Evolutionary conservation across 257 asterid genomes (phyloP).

Genomic region (Capsicum pubescens): DNA sequence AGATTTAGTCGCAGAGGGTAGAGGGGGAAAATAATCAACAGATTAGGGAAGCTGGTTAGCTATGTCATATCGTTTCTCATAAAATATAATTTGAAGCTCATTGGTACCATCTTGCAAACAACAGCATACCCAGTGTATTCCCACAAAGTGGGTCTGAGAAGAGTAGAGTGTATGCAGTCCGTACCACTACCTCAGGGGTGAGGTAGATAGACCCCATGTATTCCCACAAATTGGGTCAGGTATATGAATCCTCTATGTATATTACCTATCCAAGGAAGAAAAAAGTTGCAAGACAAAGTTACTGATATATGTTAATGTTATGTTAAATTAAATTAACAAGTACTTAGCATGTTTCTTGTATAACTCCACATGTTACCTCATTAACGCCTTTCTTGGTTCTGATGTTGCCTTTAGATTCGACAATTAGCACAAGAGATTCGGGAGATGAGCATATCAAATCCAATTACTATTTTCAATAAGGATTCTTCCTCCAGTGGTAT

Average conservation of each 20-base stretch:
- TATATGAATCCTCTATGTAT: not conserved
- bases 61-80: not conserved
- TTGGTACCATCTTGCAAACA: not conserved
- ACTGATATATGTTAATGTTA: constrained; percentile 1
- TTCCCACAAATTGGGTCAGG: not conserved
- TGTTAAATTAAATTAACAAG: not conserved
- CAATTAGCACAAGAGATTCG: constrained; percentile 78
- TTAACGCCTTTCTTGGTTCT: constrained; percentile 37
- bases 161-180: too few species aligned
- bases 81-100: not conserved
- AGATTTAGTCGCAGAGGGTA: not conserved
- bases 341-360: constrained; percentile 8
- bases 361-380: constrained; percentile 30
- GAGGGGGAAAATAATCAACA: not conserved
- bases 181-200: too few species aligned
- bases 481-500: constrained; percentile 71
- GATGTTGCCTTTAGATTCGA: constrained; percentile 61
- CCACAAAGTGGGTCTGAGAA: too few species aligned
- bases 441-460: constrained; percentile 74
- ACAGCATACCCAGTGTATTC: too few species aligned
- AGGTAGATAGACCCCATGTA: too few species aligned
- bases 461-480: constrained; percentile 67
- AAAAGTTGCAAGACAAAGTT: not conserved
- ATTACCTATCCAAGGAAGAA: not conserved
- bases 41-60: not conserved